Conservation (phyloP, 257 asterid genomes). For the Solanum clarkiae region DNA sequence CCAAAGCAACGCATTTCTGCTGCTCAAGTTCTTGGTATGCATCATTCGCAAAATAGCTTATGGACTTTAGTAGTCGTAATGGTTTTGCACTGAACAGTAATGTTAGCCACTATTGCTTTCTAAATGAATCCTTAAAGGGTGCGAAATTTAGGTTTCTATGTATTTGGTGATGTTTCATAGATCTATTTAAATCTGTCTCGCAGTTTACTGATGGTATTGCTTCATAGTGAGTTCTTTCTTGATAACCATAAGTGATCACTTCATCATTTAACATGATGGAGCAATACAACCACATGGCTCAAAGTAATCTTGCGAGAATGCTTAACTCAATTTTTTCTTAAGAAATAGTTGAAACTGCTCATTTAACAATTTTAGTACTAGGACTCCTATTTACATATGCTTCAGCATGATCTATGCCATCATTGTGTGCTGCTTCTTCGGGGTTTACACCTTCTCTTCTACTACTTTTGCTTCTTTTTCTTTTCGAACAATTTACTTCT, state of each 20-base stretch:
- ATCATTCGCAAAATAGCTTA: not conserved
- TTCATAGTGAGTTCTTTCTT: not conserved
- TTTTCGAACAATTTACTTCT: not conserved
- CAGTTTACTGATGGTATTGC: not conserved
- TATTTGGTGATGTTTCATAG: not conserved
- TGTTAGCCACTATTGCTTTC: not conserved
- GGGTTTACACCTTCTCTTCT: not conserved
- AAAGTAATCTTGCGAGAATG: not conserved
- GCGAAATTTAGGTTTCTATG: not conserved
- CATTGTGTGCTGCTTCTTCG: not conserved
- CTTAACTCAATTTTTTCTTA: not conserved
- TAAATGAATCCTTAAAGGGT: not conserved
- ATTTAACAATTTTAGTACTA: not conserved
- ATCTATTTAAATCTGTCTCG: not conserved
- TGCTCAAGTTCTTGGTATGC: slow-evolving; percentile 67
- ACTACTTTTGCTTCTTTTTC: not conserved
- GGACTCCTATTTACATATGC: not conserved
- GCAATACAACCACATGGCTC: not conserved
- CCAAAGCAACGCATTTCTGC: slow-evolving; percentile 59
- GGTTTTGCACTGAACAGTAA: not conserved
- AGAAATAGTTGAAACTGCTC: not conserved
- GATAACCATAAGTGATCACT: not conserved
- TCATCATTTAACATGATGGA: not conserved
- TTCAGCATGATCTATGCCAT: not conserved
- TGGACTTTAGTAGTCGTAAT: not conserved